A percentile compares a stretch with the other conserved stretches of the same genome.
Evolutionary conservation across 2,329 filamentous ascomycete genomes (phyloP).

Genomic region (Paradendryphiella salina): DNA sequence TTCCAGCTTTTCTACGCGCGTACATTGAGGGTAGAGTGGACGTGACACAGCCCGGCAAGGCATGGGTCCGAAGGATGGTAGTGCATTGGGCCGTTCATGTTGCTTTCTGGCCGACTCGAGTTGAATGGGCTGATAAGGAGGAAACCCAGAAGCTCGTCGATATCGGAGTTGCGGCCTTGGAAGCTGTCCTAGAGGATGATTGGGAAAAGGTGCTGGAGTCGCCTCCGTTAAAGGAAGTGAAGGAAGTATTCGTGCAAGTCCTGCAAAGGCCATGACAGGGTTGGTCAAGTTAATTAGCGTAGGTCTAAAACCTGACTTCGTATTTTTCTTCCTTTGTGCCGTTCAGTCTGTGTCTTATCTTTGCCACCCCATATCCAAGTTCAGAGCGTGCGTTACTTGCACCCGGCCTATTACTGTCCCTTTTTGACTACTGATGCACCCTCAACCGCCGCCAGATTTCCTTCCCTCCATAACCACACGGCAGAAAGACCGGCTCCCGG

Average conservation of each 20-base stretch:
- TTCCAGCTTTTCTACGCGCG: conserved; percentile 31
- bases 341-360: neutral
- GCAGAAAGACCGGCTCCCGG: conserved; percentile 18
- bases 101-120: conserved; percentile 41
- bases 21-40: conserved; percentile 21
- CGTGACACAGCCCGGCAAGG: conserved; percentile 10
- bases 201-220: conserved; percentile 28
- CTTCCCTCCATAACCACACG: conserved; percentile 24
- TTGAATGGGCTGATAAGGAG: conserved; percentile 34
- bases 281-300: neutral
- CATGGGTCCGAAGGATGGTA: conserved; percentile 33
- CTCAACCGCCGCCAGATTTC: conserved; percentile 20
- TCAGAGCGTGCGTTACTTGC: neutral
- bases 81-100: conserved; percentile 46
- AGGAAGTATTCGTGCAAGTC: conserved; percentile 4
- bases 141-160: conserved; percentile 34
- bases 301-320: neutral
- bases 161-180: conserved; percentile 25
- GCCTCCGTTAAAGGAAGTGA: conserved; percentile 18
- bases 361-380: neutral
- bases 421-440: conserved; percentile 13
- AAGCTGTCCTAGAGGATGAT: conserved; percentile 17
- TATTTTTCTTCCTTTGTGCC: neutral
- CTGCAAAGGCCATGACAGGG: neutral
- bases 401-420: conserved; percentile 4